phyloP scores from a whole-genome alignment of 1,284 basidiomycete species.

The Ganoderma multipileum region DNA sequence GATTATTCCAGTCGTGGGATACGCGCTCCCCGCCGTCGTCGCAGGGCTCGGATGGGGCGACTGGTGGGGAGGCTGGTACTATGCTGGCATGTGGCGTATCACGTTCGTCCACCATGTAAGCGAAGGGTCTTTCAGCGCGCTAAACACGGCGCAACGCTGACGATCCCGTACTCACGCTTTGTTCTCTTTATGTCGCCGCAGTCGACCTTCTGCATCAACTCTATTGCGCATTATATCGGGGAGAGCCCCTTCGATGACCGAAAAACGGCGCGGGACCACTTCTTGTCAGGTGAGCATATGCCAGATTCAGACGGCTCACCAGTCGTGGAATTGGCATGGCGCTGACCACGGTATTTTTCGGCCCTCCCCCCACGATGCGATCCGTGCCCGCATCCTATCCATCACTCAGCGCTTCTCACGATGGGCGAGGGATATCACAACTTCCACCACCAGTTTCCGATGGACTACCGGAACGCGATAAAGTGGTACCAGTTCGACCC shows the following conservation, averaged over 20 bases:
- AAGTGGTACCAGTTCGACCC: conserved; percentile 77
- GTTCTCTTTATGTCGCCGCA: conserved; percentile 37
- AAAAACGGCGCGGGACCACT: conserved; percentile 83
- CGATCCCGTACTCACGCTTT: not conserved
- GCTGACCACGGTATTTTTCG: not conserved
- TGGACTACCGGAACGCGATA: conserved; percentile 81
- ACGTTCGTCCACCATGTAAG: conserved; percentile 83
- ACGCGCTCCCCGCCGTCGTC: conserved; percentile 75
- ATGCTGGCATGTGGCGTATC: conserved; percentile 75
- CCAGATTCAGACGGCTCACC: not conserved
- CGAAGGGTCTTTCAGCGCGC: not conserved
- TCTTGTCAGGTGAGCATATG: conserved; percentile 59
- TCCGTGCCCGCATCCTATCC: not conserved
- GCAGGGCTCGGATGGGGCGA: conserved; percentile 85
- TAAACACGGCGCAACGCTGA: not conserved
- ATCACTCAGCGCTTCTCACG: conserved; percentile 73
- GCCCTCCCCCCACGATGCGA: not conserved
- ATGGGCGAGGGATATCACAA: conserved; percentile 96
- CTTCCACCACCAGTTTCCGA: conserved; percentile 90
- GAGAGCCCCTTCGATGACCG: conserved; percentile 87
- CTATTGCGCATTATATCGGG: conserved; percentile 89
- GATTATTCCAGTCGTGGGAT: conserved; percentile 61
- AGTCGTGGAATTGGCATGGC: not conserved
- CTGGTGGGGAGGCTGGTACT: conserved; percentile 85
- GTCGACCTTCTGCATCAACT: conserved; percentile 94